A percentile compares a stretch with the other conserved stretches of the same genome.
These are phyloP conservation scores for Xenoacremonium recifei DNA, from an alignment of 2,329 filamentous ascomycete genomes.

Conservation along the genomic window DNA sequence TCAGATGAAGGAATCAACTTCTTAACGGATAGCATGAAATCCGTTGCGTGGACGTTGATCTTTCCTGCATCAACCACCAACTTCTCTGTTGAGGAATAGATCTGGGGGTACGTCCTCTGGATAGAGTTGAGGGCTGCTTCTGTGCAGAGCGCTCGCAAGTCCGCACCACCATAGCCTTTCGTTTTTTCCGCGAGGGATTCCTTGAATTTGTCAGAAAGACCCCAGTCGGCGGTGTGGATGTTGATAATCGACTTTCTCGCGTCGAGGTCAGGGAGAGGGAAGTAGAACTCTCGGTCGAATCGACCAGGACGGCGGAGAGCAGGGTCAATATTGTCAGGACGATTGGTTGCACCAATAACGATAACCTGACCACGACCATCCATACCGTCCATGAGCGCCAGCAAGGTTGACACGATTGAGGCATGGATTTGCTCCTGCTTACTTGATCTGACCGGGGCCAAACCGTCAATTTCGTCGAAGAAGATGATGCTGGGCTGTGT, in stretches of 20 bases:
- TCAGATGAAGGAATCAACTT: slow-evolving; percentile 96
- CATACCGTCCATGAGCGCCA: slow-evolving; percentile 97
- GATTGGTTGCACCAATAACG: slow-evolving; percentile 97
- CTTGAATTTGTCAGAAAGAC: slow-evolving; percentile 77
- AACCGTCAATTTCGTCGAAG: slow-evolving; percentile 97
- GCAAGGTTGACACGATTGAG: slow-evolving; percentile 91
- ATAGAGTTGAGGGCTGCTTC: slow-evolving; percentile 95
- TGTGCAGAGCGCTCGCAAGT: slow-evolving; percentile 89
- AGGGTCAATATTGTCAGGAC: slow-evolving; percentile 93
- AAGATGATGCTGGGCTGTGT: slow-evolving; percentile 99
- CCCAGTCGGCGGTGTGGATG: slow-evolving; percentile 95
- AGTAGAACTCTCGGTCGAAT: slow-evolving; percentile 98
- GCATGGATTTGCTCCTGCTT: slow-evolving; percentile 99
- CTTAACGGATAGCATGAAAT: slow-evolving; percentile 96
- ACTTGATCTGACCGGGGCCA: slow-evolving; percentile 93
- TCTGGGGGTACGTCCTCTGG: slow-evolving; percentile 92
- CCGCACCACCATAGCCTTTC: slow-evolving; percentile 95
- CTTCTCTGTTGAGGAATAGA: slow-evolving; percentile 88
- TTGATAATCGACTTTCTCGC: slow-evolving; percentile 85
- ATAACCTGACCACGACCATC: slow-evolving; percentile 97
- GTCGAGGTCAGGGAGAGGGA: slow-evolving; percentile 80
- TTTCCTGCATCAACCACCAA: slow-evolving; percentile 81
- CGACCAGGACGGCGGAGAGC: slow-evolving; percentile 90
- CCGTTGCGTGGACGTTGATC: slow-evolving; percentile 85
- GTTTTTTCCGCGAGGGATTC: slow-evolving; percentile 80